Evolutionary conservation across 257 asterid species (phyloP), one percentile per base, ranked within the genome.

Genomic region (Ligustrum vulgare): DNA sequence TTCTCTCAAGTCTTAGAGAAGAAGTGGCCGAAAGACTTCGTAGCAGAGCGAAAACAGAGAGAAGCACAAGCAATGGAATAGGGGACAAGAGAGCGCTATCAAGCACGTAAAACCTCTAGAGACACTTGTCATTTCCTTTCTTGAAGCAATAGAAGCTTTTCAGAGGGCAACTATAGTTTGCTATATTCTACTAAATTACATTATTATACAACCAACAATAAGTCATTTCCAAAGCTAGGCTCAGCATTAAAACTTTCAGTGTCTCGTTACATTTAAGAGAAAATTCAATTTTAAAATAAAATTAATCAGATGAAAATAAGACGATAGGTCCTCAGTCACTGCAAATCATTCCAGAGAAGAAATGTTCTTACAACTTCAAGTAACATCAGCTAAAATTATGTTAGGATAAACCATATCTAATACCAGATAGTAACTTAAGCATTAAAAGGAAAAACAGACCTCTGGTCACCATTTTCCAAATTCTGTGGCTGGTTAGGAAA

Each of bases 401-500:
- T 22, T 5, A 31, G 32, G 67, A 56, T n/a, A 31, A 41, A 8
- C 7, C 10, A 58, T 39, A 78, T 18, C 23, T 9, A 66, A 49
- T 72, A 70, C 18, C 32, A 41, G 45, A 22, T 43, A 58, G 62
- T 69, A 13, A 43, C 68, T 70, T 43, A 69, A 68, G 65, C 69
- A 35, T 70, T 22, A 54, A 73, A 77, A 77, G 66, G 69, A 74
- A 63, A 65, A 67, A 11, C 85, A 70, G 34, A 89, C 94, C 94
- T 87, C 92, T 87, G 86, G 72, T 89, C 94, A 74, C 79, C 82
- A 72, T 69, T 77, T 81, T 89, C 97, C 34, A 81, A 79, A 78
- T 89, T 90, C 79, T 81, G 96, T 47, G 89, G 43, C 80, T 81
- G 98, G 75, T 85, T 85, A 28, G 90, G 80, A 45, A 87, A 88